Base-by-base conservation (phyloP, 192 early-diverging fungal species). In the Coemansia sp. region DNA sequence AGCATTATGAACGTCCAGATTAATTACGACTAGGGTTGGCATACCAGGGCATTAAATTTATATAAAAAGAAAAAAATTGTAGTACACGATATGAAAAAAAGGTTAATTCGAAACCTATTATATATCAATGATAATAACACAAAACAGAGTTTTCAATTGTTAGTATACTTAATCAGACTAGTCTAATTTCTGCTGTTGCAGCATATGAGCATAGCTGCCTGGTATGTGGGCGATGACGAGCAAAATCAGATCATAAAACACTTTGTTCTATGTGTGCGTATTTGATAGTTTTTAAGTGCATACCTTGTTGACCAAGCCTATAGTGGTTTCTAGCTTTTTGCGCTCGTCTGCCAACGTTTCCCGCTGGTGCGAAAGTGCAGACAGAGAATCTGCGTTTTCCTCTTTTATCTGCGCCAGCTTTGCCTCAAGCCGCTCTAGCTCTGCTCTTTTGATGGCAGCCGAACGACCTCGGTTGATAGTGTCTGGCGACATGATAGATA, bases 1-100 rank as follows among this genome's bases (percentile, higher is more conserved):
- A 61, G 66, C 29, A 67, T 67, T 20, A 50, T 92, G 18, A 96
- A 95, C 50, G 54, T 67, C 31, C 66, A 67, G 36, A 45, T 67
- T 22, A 60, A 61, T 4, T 57, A 49, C 18, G 49, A 60, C 18
- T 34, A 57, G 33, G 8, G 4, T 20, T 31, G 57, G 22, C 17
- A 7, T 60, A 38, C 42, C 51, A 25, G 10, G 16, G 6, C 14
- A 12, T 52, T 16, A 49, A 50, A 66, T 11, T 34, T 34, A 4
- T 6, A 48, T 25, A 52, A 14, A 57, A 17, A 32, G 1, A 57
- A 7, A 57, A 32, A 57, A 57, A 32, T 33, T 11, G 25, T 55
- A 55, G 28, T 55, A 3, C 10, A 50, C 4, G 8, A 36, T 36
- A 36, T 8, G 34, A 4, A 36, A 36, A 36, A 36, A 4, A 36